Percentiles rank a stretch among this genome's conserved stretches.
Conservation (phyloP, 306 rosid genomes). For the Ormosia emarginata region DNA sequence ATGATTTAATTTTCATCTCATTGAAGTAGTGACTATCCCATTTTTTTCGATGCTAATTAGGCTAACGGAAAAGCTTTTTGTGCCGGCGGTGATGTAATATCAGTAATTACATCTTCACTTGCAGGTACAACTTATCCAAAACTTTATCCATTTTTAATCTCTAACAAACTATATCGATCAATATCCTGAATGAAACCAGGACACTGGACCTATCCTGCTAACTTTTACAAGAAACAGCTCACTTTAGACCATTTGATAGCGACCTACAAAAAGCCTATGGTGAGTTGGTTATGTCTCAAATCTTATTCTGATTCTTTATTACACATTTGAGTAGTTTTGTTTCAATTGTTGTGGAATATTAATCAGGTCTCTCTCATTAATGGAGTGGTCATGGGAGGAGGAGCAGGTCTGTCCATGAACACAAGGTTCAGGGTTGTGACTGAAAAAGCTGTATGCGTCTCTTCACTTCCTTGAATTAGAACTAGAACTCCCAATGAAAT, state of each 20-base stretch:
- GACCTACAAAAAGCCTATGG: slow-evolving; percentile 27
- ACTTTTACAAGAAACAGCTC: slow-evolving; percentile 14
- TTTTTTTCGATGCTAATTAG: not conserved
- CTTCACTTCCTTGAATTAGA: not conserved
- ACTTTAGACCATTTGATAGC: slow-evolving; percentile 6
- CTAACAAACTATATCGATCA: not conserved
- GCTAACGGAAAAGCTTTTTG: slow-evolving; percentile 19
- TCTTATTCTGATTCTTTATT: not conserved
- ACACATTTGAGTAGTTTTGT: not conserved
- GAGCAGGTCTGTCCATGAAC: slow-evolving; percentile 17
- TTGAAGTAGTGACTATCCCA: not conserved
- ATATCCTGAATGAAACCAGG: slow-evolving; percentile 10
- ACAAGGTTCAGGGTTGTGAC: slow-evolving; percentile 24
- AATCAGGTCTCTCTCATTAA: slow-evolving; percentile 22
- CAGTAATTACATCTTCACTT: not conserved
- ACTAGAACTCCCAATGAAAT: no score
- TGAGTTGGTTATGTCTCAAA: not conserved
- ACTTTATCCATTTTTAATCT: not conserved
- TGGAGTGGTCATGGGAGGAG: slow-evolving; percentile 31
- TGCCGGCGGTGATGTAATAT: slow-evolving; percentile 15
- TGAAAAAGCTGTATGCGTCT: slow-evolving; percentile 13
- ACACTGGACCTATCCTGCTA: slow-evolving; percentile 19
- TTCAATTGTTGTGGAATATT: not conserved
- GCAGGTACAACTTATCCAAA: not conserved
- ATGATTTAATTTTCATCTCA: not conserved